Base-by-base conservation (phyloP, 2,329 filamentous ascomycete genomes). In the Fusarium odoratissimum region DNA sequence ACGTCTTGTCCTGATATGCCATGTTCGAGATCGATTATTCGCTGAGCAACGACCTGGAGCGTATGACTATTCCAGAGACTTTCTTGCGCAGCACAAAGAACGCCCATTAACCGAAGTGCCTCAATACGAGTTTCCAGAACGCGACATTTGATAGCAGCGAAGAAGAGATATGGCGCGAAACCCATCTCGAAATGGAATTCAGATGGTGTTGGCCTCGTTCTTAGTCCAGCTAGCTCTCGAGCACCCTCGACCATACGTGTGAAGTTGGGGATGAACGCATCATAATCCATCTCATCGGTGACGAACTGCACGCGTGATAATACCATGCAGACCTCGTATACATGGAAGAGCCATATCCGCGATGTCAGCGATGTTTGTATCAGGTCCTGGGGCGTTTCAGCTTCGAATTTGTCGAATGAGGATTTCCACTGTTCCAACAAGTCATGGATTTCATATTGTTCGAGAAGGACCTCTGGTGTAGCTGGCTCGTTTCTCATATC, bases 111-210 rank as follows among this genome's bases (percentile, higher is more conserved):
- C 5, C 66, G 38, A 1, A 69, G 35, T 1, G 49, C 64, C 25
- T 67, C 64, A 0, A 67, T 40, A 7, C 65, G 56, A 2, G 48
- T 67, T 55, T 68, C 63, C 5, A 67, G 46, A 33, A 62, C n/a
- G 14, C 64, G 63, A 12, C 65, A 67, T 62, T 67, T 67, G 19
- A 68, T 67, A 21, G 55, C 55, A 9, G 52, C 55, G 8, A 67
- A 54, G 41, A 67, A 67, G 0, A 67, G 56, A n/a, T 44, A 62
- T 4, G 63, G 63, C 2, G 55, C 64, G n/a, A 62, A 67, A 4
- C 65, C 65, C 65, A 67, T 67, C 10, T 67, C 65, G 16, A 67
- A 68, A 28, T 62, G 55, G 6, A 67, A 67, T 17, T 55, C 46
- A 8, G 65, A 30, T 3, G 33, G 44, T 3, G 13, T 5, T 19